Percentiles rank a stretch among this genome's conserved stretches.
phyloP scores from a whole-genome alignment of 2,329 filamentous ascomycete genomes.

The Arthrinium puccinioides region DNA sequence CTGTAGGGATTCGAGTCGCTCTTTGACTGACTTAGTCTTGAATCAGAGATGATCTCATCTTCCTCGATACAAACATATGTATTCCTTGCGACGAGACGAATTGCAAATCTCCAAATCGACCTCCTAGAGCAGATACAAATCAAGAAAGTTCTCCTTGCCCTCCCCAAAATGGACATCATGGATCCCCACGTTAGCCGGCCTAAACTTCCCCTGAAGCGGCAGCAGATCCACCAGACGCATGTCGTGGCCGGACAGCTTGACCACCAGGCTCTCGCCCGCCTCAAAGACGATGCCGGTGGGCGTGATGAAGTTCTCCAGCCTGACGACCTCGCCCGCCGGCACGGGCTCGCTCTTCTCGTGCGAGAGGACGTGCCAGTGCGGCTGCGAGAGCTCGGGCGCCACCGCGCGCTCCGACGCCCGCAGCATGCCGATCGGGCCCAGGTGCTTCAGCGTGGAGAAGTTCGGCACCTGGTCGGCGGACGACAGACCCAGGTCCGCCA shows the following conservation, averaged over 20 bases:
- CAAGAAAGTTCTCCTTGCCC: background rate
- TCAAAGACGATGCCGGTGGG: constrained; percentile 16
- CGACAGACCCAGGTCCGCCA: constrained; percentile 1
- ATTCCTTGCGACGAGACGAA: too few species aligned
- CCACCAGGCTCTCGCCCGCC: constrained; percentile 13
- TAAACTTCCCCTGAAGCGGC: background rate
- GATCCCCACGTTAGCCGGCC: background rate
- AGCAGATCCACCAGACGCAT: constrained; percentile 8
- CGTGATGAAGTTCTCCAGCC: constrained; percentile 13
- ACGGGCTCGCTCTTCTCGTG: constrained; percentile 5
- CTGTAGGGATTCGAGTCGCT: too few species aligned
- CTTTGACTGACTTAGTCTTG: too few species aligned
- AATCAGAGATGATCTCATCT: too few species aligned
- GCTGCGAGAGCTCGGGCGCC: constrained; percentile 2
- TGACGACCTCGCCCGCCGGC: constrained; percentile 7
- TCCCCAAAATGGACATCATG: background rate
- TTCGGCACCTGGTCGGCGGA: constrained; percentile 5
- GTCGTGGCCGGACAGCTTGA: constrained; percentile 15
- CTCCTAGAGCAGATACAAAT: too few species aligned
- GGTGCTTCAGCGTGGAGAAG: constrained; percentile 11
- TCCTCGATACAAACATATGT: too few species aligned
- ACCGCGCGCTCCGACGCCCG: constrained; percentile 6
- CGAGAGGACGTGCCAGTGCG: background rate
- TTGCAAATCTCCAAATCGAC: too few species aligned
- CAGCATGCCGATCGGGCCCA: constrained; percentile 14